Conservation (phyloP, 768 basidiomycete genomes). For the Phylloporus sp. region DNA sequence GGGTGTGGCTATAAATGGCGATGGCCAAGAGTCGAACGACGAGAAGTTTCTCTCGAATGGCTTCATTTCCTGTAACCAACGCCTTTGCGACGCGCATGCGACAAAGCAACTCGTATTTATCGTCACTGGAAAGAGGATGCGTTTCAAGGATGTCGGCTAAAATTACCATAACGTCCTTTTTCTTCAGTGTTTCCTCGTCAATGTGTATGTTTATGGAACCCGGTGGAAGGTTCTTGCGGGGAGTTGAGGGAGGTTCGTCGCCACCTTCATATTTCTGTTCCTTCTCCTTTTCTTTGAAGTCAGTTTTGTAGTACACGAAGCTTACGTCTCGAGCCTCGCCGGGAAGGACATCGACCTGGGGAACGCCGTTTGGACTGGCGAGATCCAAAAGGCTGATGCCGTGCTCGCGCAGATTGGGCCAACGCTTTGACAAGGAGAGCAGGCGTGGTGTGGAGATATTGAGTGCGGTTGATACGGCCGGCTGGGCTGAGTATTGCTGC, state of each 20-base stretch:
- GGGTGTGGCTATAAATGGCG: constrained; percentile 87
- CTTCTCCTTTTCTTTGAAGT: constrained; percentile 42
- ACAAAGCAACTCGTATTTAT: constrained; percentile 85
- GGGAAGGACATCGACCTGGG: constrained; percentile 59
- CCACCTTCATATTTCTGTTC: constrained; percentile 43
- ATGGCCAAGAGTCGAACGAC: constrained; percentile 79
- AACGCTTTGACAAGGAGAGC: constrained; percentile 77
- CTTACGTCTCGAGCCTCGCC: constrained; percentile 72
- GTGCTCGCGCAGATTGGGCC: constrained; percentile 78
- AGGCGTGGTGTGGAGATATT: constrained; percentile 78
- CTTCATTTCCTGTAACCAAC: constrained; percentile 51
- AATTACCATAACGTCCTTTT: constrained; percentile 67
- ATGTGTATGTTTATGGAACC: constrained; percentile 61
- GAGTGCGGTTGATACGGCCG: constrained; percentile 77
- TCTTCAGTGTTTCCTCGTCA: constrained; percentile 53
- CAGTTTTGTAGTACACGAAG: constrained; percentile 76
- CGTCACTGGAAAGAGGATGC: constrained; percentile 68
- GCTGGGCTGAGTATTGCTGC: constrained; percentile 90
- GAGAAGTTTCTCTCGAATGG: constrained; percentile 74
- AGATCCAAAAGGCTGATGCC: constrained; percentile 74
- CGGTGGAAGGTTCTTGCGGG: constrained; percentile 41
- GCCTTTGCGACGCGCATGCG: constrained; percentile 78
- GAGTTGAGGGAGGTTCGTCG: constrained; percentile 41
- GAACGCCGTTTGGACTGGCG: constrained; percentile 47
- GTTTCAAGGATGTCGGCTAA: constrained; percentile 67